Evolutionary conservation across 345 rosid genomes (phyloP), one percentile per base, ranked within the genome.

Genomic region (Luvunga scandens): DNA sequence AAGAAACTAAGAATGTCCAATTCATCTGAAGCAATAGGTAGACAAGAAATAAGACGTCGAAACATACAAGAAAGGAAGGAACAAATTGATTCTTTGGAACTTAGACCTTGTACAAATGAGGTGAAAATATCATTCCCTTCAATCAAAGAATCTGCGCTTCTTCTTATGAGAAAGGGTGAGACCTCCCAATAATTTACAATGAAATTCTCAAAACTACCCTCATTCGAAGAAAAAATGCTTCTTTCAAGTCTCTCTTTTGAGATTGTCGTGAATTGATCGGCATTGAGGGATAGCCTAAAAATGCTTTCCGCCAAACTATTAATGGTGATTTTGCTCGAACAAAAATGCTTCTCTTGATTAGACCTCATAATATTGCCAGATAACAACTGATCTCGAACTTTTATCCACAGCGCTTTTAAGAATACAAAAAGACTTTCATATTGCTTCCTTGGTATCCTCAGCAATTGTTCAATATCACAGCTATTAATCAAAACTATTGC

Each of bases 1-100:
- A 87, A 79, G 83, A 84, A 87, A 78, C 81, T 78, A 77, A 86
- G 72, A 79, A 88, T 87, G 77, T 88, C 86, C 19, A 83, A 33
- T 48, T 88, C 90, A 76, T 90, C 90, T 1, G 90, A 90, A 78
- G 87, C 86, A 62, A 90, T 86, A 70, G 89, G 90, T 50, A 69
- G 81, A 76, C 89, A 90, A 71, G 92, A 86, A 69, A 83, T 59
- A 27, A 82, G 83, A 76, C 53, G 68, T 74, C 67, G 81, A 75
- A 85, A 86, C 78, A 85, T 79, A 73, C 80, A 75, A 70, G 89
- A 71, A 66, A 86, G 56, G 75, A 72, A 79, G 21, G 82, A 74
- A 72, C 74, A 85, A 69, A 75, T 56, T 21, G 75, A 66, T 76
- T 75, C 85, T 55, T 78, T 62, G 38, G 53, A 69, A 67, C 75